Base-by-base conservation (phyloP, 805 yeast genomes). In the Candida qinlingensis region DNA sequence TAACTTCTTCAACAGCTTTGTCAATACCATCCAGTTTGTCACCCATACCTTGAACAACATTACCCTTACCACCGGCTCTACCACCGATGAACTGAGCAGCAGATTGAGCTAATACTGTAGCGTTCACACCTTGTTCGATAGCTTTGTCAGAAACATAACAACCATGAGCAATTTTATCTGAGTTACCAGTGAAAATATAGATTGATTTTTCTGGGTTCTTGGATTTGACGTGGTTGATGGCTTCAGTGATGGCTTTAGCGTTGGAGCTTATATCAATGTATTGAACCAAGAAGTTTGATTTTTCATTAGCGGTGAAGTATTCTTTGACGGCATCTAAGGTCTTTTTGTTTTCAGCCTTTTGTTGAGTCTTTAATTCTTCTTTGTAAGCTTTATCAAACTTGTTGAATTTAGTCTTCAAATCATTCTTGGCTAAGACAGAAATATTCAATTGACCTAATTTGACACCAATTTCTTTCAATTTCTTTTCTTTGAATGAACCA, bases 31-130 rank as follows among this genome's bases (percentile, higher is more conserved):
- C 75, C 36, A 83, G 76, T 54, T 88, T 85, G 59, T 84, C 88
- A 60, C 99, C 99, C 83, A 89, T 86, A 70, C 99, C 99, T 73
- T 94, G 99, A 59, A 89, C 88, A 47, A 91, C 83, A 56, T 89
- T 87, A 54, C 97, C 98, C 71, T 89, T 94, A 68, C 99, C 99
- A 72, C 99, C 99, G 50, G 96, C 95, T 68, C 86, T 89, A 69
- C 99, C 99, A 56, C 99, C 99, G 58, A 94, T 81, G 59, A 75
- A 73, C 36, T 73, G 69, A 41, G 91, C 73, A 40, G 87, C 98
- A 48, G 77, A 71, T 46, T 75, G 69, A 33, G 95, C 95, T 57
- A 90, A 76, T 30, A 80, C 90, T 49, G 83, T 76, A 46, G 95
- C 91, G 54, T 84, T 77, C 25, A 89, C 74, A 57, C 90, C 90